Conservation (phyloP, 75 land plant species). For the Picea glauca region DNA sequence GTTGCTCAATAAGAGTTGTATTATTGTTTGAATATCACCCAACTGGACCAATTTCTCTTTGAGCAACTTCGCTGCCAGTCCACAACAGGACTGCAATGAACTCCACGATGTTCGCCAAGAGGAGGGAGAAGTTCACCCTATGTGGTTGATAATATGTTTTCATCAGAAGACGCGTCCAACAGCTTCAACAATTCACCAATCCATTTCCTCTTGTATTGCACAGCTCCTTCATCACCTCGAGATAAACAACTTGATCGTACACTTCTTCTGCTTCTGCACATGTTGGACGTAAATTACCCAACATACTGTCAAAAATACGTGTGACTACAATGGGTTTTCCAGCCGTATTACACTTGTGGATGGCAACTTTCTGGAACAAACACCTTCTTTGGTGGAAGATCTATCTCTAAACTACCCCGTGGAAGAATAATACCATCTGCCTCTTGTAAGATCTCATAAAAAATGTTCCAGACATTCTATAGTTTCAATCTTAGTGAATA, state of each 20-base stretch:
- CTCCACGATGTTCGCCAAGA: conserved; percentile 93
- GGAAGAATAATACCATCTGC: too few relatives aligned
- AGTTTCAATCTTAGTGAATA: too few relatives aligned
- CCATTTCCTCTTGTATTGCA: too few relatives aligned
- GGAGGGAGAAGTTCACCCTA: conserved; percentile 93
- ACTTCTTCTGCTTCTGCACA: conserved; percentile 41
- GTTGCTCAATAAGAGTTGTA: conserved; percentile 49
- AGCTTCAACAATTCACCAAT: conserved; percentile 69
- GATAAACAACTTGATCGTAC: too few relatives aligned
- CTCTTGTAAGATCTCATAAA: too few relatives aligned
- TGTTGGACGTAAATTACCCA: conserved; percentile 41
- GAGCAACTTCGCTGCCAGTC: conserved; percentile 76
- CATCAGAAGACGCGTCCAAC: conserved; percentile 35
- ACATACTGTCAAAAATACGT: conserved; percentile 56
- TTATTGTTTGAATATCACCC: conserved; percentile 62
- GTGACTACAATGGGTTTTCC: conserved; percentile 49
- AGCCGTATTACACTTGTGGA: conserved; percentile 45
- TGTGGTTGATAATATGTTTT: conserved; percentile 52
- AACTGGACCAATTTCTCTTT: conserved; percentile 64
- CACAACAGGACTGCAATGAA: conserved; percentile 81
- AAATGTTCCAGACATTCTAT: too few relatives aligned
- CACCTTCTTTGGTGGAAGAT: conserved; percentile 9
- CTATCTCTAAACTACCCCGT: too few relatives aligned
- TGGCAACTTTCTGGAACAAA: conserved; percentile 48
- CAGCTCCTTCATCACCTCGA: too few relatives aligned